A percentile compares a stretch with the other conserved stretches of the same genome.
These are phyloP conservation scores for Hypomyces perniciosus DNA, from an alignment of 2,329 filamentous ascomycete species.

Conservation along the genomic window DNA sequence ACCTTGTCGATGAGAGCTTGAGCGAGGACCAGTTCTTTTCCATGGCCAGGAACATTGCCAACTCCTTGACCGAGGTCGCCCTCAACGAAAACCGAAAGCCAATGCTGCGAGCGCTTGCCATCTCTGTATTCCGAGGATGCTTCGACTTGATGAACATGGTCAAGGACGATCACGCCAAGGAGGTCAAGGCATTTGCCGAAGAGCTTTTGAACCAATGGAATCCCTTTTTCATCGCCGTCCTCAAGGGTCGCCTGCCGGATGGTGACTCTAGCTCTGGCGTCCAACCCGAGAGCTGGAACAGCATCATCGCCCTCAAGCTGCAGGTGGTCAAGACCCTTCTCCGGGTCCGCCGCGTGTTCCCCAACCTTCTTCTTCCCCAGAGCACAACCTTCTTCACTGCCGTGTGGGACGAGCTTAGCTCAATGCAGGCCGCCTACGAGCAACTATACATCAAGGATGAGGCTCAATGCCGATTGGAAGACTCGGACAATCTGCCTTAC, in stretches of 20 bases:
- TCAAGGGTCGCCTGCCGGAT: slow-evolving; percentile 71
- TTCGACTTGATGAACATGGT: slow-evolving; percentile 97
- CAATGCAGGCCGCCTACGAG: slow-evolving; percentile 67
- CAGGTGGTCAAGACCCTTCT: slow-evolving; percentile 93
- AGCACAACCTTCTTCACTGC: slow-evolving; percentile 77
- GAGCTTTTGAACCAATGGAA: slow-evolving; percentile 79
- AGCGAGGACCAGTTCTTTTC: slow-evolving; percentile 93
- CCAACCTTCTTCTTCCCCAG: slow-evolving; percentile 73
- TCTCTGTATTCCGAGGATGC: slow-evolving; percentile 84
- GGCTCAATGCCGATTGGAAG: slow-evolving; percentile 80
- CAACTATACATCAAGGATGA: slow-evolving; percentile 81
- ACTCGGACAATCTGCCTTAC: slow-evolving; percentile 86
- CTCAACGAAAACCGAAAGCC: slow-evolving; percentile 68
- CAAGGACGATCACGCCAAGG: slow-evolving; percentile 81
- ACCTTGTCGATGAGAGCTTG: slow-evolving; percentile 88
- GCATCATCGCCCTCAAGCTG: slow-evolving; percentile 78
- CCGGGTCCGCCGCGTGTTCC: slow-evolving; percentile 80
- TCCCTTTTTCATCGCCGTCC: slow-evolving; percentile 75
- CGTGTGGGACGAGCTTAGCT: slow-evolving; percentile 81
- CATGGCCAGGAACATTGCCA: slow-evolving; percentile 79
- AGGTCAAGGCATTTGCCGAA: slow-evolving; percentile 84
- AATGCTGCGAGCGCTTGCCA: slow-evolving; percentile 73
- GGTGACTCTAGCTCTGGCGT: slow-evolving; percentile 39
- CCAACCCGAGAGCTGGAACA: slow-evolving; percentile 67
- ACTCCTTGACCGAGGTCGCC: slow-evolving; percentile 75